Conservation (phyloP, 495 filamentous ascomycete species). For the Penicillium nucicola region DNA sequence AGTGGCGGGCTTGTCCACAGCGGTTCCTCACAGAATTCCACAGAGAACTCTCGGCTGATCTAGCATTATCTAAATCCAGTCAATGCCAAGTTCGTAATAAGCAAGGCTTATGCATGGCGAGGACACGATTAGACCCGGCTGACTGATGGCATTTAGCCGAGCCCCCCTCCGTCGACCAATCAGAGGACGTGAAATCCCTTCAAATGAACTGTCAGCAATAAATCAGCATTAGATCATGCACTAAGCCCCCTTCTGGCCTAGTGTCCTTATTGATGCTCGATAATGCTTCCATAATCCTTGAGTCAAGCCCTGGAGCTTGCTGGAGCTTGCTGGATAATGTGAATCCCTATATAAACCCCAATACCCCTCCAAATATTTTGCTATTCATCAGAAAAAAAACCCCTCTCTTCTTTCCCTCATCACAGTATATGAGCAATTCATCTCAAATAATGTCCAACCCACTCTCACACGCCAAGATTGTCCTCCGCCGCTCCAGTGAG, state of each 20-base stretch:
- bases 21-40: too few species aligned
- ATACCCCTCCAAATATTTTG: background rate
- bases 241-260: background rate
- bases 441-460: constrained; percentile 46
- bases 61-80: too few species aligned
- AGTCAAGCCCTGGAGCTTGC: background rate
- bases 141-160: too few species aligned
- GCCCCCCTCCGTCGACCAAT: too few species aligned
- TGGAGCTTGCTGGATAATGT: constrained; percentile 1
- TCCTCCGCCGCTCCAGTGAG: constrained; percentile 54
- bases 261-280: constrained; percentile 11
- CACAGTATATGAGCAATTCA: background rate
- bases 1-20: too few species aligned
- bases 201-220: background rate
- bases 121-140: too few species aligned
- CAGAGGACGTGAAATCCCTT: too few species aligned
- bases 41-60: too few species aligned
- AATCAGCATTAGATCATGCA: background rate
- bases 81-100: too few species aligned
- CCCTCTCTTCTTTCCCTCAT: background rate
- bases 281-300: constrained; percentile 24
- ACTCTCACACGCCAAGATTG: constrained; percentile 61
- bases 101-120: too few species aligned
- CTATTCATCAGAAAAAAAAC: background rate
- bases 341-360: constrained; percentile 6